These are phyloP conservation scores for Juncus inflexus DNA, from an alignment of 176 grass and related monocot genomes.

Conservation along the genomic window DNA sequence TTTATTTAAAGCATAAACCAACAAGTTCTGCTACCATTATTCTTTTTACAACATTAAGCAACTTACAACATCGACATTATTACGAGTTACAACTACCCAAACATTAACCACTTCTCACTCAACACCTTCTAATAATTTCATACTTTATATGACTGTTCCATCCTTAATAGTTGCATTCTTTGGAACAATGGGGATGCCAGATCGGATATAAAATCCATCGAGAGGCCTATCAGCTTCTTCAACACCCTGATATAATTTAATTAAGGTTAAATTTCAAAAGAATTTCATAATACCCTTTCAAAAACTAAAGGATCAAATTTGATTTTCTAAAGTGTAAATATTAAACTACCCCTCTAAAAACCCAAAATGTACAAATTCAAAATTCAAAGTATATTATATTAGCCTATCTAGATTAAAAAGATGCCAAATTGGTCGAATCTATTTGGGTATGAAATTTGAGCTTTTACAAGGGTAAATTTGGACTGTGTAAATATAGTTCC, in stretches of 20 bases:
- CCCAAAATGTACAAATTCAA: background rate
- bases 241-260: conserved; percentile 38
- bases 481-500: too few species aligned
- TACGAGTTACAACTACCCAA: too few species aligned
- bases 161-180: conserved; percentile 70
- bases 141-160: conserved; percentile 41
- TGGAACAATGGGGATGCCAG: conserved; percentile 45
- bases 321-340: too few species aligned
- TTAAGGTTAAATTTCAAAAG: background rate
- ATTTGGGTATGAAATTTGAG: too few species aligned
- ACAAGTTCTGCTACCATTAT: background rate
- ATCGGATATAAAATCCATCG: conserved; percentile 63
- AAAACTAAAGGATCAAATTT: background rate
- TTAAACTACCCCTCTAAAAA: background rate
- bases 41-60: background rate
- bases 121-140: background rate
- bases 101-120: too few species aligned
- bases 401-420: too few species aligned
- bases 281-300: background rate
- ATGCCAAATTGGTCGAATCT: too few species aligned
- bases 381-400: background rate
- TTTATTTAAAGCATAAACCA: background rate
- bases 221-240: conserved; percentile 53
- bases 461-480: too few species aligned
- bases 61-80: background rate